phyloP scores from a whole-genome alignment of 192 early-diverging fungal species.

The Piromyces finnis region DNA sequence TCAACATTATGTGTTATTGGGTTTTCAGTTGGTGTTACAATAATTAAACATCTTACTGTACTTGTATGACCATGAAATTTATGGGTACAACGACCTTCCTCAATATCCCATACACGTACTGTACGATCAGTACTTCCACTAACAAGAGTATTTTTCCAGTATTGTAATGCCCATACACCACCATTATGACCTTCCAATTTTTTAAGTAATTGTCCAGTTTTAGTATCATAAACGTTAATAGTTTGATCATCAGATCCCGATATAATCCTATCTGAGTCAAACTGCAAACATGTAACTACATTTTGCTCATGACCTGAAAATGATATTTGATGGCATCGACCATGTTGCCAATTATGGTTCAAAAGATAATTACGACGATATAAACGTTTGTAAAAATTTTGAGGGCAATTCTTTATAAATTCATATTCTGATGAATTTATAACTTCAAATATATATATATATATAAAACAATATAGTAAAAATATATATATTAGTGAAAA shows the following conservation, averaged over 20 bases:
- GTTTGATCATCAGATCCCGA: neutral
- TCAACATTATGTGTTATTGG: conserved; percentile 5
- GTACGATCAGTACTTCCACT: neutral
- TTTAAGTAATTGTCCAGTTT: neutral
- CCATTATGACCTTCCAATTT: neutral
- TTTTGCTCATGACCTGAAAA: conserved; percentile 61
- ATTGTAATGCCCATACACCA: neutral
- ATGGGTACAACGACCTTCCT: neutral
- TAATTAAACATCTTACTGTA: neutral
- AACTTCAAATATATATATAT: neutral
- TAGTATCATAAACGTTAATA: neutral
- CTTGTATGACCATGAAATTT: neutral
- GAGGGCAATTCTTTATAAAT: neutral
- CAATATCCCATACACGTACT: neutral
- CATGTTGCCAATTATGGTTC: conserved; percentile 68
- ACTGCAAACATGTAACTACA: neutral
- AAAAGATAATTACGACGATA: conserved; percentile 65
- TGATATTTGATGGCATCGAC: conserved; percentile 48
- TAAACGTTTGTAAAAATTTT: conserved; percentile 58
- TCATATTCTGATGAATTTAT: neutral
- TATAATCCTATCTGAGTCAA: neutral
- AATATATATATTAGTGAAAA: too few species aligned
- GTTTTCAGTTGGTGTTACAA: conserved; percentile 3
- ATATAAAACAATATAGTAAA: too few species aligned
- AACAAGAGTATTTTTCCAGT: neutral